Percentiles rank a stretch among this genome's conserved stretches.
Conservation (phyloP, 75 land plant genomes). For the Cunninghamia lanceolata region DNA sequence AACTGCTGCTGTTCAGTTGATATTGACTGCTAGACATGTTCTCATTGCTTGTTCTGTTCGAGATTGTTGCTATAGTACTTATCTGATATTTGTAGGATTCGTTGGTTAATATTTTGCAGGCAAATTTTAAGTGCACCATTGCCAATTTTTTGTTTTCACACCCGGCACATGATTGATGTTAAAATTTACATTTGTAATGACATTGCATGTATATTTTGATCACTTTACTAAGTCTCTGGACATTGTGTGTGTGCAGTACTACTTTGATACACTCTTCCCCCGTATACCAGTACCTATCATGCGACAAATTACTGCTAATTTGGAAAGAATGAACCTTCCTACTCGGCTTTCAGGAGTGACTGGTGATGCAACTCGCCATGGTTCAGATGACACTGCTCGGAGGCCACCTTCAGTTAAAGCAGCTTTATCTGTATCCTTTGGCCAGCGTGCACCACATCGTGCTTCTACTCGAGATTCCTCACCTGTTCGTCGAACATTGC, state of each 20-base stretch:
- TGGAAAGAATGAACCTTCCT: slow-evolving; percentile 91
- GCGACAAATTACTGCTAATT: slow-evolving; percentile 66
- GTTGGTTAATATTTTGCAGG: not conserved
- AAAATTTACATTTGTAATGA: not conserved
- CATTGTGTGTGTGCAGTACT: slow-evolving; percentile 63
- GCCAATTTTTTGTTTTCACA: not conserved
- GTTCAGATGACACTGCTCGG: slow-evolving; percentile 92
- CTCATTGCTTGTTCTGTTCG: not conserved
- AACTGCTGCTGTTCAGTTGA: not conserved
- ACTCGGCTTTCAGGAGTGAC: slow-evolving; percentile 74
- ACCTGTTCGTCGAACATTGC: slow-evolving; percentile 78
- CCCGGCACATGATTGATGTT: not conserved
- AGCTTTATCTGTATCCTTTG: slow-evolving; percentile 96
- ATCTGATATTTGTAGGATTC: not conserved
- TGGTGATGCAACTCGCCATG: slow-evolving; percentile 76
- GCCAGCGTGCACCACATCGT: slow-evolving; percentile 98
- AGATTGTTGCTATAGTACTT: not conserved
- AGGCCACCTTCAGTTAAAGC: slow-evolving; percentile 99
- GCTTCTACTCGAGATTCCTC: slow-evolving; percentile 98
- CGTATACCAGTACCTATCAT: slow-evolving; percentile 91
- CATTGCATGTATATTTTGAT: not conserved
- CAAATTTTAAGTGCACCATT: not conserved
- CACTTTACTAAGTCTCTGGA: not conserved
- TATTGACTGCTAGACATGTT: not conserved
- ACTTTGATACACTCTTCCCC: slow-evolving; percentile 96